Percentiles rank a stretch among this genome's conserved stretches.
Evolutionary conservation across 2,329 filamentous ascomycete species (phyloP).

Genomic region (Alternaria arborescens): DNA sequence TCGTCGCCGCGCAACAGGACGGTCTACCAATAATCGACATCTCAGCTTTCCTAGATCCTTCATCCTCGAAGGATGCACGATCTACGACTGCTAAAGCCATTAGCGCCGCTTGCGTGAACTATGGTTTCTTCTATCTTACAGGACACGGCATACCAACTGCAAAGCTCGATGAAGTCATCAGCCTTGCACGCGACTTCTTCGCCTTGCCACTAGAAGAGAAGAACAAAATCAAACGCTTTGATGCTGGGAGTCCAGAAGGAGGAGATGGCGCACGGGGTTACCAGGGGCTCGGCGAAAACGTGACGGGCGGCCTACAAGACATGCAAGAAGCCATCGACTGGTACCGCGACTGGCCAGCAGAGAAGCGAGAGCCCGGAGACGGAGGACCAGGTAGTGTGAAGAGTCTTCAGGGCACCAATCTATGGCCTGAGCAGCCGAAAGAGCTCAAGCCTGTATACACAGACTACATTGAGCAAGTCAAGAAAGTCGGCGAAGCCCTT

Average conservation of each 20-base stretch:
- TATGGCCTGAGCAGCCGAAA: conserved; percentile 51
- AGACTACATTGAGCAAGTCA: conserved; percentile 40
- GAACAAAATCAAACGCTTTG: conserved; percentile 45
- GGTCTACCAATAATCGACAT: conserved; percentile 55
- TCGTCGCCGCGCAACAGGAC: conserved; percentile 22
- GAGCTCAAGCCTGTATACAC: conserved; percentile 44
- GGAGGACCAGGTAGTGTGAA: conserved; percentile 32
- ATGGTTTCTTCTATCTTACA: conserved; percentile 56
- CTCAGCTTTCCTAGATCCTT: conserved; percentile 46
- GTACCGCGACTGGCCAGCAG: conserved; percentile 47
- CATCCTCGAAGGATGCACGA: conserved; percentile 24
- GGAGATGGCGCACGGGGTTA: conserved; percentile 52
- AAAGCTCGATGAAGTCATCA: conserved; percentile 39
- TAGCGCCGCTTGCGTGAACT: conserved; percentile 48
- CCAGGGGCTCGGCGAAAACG: conserved; percentile 50
- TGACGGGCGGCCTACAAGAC: conserved; percentile 47
- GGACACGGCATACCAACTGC: conserved; percentile 51
- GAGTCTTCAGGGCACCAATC: conserved; percentile 53
- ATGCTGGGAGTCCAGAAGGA: conserved; percentile 41
- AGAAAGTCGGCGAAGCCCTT: conserved; percentile 44
- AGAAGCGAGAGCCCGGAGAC: conserved; percentile 19
- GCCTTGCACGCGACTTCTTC: conserved; percentile 49
- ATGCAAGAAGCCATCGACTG: conserved; percentile 54
- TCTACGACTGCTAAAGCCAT: conserved; percentile 43
- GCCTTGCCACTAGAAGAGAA: conserved; percentile 40